Evolutionary conservation across 2,329 filamentous ascomycete genomes (phyloP), one percentile per base, ranked within the genome.

Genomic region (Alternaria infectoria): DNA sequence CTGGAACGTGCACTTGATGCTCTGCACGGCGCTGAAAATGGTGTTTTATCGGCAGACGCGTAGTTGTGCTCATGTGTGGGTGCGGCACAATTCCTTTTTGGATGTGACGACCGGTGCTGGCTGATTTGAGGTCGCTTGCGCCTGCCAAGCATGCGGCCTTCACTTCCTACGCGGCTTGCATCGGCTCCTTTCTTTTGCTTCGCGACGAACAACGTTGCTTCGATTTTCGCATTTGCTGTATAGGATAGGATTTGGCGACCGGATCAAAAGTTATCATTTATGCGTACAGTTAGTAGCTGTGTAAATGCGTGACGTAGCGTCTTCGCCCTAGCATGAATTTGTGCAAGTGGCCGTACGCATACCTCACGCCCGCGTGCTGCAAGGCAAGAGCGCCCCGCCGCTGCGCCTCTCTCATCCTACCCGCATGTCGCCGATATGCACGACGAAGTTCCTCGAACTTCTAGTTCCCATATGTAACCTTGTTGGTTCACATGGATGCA

Each of bases 1-100:
- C 84, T 94, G 47, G 83, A 85, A n/a, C 87, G 87, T 61, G 94
- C 93, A 0, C 83, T 97, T 70, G 86, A 87, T 50, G 92, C 93
- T 6, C 79, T 97, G 74, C 83, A 72, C 32, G 78, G 79, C 49
- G 78, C 70, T 4, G 78, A 78, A 51, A 78, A 79, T 59, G 74
- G 75, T 13, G 23, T 58, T 12, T 28, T 17, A 2, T 17, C 19
- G 15, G 5, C 26, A 52, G 13, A 52, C 11, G 49, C 40, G 19
- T 52, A 52, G 49, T 23, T 8, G 30, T 52, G 30, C 19, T 30
- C 13, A 12, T 13, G 21, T 40, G 4, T 6, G 13, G 3, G 30
- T 10, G 30, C 30, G 49, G 49, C 49, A 17, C 19, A 52, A 15
- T 12, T 25, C 49, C 15, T 52, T 40, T 50, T 50, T 26, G n/a